Evolutionary conservation across 2,329 filamentous ascomycete species (phyloP), one percentile per base, ranked within the genome.

Genomic region (Botrytis sinoallii): DNA sequence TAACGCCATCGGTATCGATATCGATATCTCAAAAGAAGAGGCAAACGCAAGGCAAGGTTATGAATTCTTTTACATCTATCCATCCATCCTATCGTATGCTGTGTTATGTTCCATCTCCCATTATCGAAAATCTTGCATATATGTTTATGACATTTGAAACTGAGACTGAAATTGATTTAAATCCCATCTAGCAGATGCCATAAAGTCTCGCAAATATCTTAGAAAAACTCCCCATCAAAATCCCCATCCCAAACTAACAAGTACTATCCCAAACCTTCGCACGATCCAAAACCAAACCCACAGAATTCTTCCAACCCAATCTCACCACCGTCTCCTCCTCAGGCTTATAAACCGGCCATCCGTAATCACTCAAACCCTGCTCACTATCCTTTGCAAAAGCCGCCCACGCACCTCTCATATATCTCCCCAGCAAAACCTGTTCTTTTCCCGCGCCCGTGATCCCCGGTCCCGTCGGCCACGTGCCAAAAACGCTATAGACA

Each of bases 301-400:
- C 29, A 32, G 2, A 2, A 60, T 60, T 60, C 8, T 60, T 35
- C 57, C 57, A 60, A 5, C 57, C 57, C 18, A 60, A 60, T 60
- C 57, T 22, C 12, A 60, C 20, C 10, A 60, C 32, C 18, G 57
- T 35, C 18, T 60, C 9, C 57, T 35, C 18, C 18, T 60, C 57
- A 0, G 57, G 57, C 4, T 35, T 35, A 35, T 60, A 60, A 12
- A 32, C 20, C 8, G 57, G 57, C 57, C 57, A 60, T 60, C 57
- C 57, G 25, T 29, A 60, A 60, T 20, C 75, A 22, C 63, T 76
- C 35, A 84, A 74, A 0, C 82, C 82, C 12, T 80, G 76, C 5
- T 71, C 70, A 1, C 83, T 81, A 75, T 84, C 78, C 71, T 82
- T 83, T 25, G 82, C 82, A 75, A 84, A 84, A 1, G 82, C 76